These are phyloP conservation scores for Zopfochytrium polystomum DNA, from an alignment of 371 early-diverging fungal genomes.

Conservation along the genomic window DNA sequence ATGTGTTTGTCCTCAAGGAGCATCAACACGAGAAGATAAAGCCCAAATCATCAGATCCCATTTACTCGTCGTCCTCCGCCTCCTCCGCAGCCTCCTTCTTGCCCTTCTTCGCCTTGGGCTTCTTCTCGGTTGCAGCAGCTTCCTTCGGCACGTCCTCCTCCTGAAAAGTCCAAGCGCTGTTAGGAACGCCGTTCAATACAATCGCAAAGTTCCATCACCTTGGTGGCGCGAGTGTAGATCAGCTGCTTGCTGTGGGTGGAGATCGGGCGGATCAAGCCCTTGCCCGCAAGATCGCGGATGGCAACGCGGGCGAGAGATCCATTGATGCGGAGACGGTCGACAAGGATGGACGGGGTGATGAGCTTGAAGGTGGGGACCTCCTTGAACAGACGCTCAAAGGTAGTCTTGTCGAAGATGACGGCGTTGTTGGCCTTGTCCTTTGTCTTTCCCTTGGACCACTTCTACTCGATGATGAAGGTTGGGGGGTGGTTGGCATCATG, in stretches of 20 bases:
- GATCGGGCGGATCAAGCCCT: conserved; percentile 89
- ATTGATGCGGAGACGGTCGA: conserved; percentile 96
- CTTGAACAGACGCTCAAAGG: conserved; percentile 93
- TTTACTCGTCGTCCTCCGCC: conserved; percentile 17
- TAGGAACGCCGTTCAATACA: no score
- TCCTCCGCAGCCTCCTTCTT: conserved; percentile 14
- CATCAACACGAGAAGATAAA: no score
- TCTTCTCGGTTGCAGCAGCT: conserved; percentile 1
- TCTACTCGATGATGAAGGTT: conserved; percentile 48
- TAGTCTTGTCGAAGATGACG: conserved; percentile 87
- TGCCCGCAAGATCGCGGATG: conserved; percentile 83
- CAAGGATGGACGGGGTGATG: conserved; percentile 94
- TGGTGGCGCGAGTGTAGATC: conserved; percentile 93
- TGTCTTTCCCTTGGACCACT: conserved; percentile 95
- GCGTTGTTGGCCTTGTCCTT: conserved; percentile 97
- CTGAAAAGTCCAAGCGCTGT: no score
- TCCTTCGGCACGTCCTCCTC: conserved; percentile 11
- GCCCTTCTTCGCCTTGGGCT: conserved; percentile 1
- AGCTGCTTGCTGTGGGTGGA: conserved; percentile 85
- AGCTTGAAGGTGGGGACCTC: conserved; percentile 98
- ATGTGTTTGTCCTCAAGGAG: no score
- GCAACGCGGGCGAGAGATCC: conserved; percentile 95
- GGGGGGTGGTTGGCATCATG: no score
- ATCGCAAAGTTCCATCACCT: conserved; percentile 44
- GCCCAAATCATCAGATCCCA: no score